Conservation (phyloP, 163 green algal species). For the Botryococcus braunii region DNA sequence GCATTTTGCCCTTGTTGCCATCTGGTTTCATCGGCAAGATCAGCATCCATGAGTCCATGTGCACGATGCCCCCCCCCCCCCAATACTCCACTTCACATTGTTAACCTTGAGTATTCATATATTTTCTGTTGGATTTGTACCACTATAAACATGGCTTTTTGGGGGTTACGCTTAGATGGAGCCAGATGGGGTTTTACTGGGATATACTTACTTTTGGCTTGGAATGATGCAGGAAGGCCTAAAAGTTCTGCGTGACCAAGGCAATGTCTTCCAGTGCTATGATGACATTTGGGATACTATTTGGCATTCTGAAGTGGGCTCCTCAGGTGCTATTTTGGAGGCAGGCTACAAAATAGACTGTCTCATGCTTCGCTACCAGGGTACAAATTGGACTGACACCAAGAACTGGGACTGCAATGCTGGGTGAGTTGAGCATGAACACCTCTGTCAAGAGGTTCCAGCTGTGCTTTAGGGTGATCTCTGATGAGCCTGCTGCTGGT, state of each 20-base stretch:
- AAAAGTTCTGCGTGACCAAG: conserved; percentile 17
- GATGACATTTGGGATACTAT: conserved; percentile 27
- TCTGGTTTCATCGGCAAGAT: not conserved
- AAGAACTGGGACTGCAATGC: conserved; percentile 26
- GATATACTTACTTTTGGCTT: not conserved
- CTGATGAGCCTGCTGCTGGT: too few relatives aligned
- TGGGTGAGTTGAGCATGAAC: not conserved
- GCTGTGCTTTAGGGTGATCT: too few relatives aligned
- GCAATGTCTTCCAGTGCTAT: conserved; percentile 32
- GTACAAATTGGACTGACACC: conserved; percentile 21
- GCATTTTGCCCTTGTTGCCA: not conserved
- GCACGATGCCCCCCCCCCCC: not conserved
- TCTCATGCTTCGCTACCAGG: conserved; percentile 50
- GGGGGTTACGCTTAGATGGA: too few relatives aligned
- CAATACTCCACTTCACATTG: too few relatives aligned
- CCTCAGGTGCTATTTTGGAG: conserved; percentile 34
- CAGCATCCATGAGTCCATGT: not conserved
- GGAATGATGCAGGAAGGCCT: conserved; percentile 15
- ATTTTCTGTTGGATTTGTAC: too few relatives aligned
- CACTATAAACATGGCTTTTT: too few relatives aligned
- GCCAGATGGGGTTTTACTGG: too few relatives aligned
- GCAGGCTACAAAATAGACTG: conserved; percentile 49
- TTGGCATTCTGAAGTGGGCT: conserved; percentile 44
- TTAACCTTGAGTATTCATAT: too few relatives aligned
- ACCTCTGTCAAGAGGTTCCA: too few relatives aligned